Percentiles rank a stretch among this genome's conserved stretches.
Conservation (phyloP, 1,284 basidiomycete species). For the Chalciporus sp. region DNA sequence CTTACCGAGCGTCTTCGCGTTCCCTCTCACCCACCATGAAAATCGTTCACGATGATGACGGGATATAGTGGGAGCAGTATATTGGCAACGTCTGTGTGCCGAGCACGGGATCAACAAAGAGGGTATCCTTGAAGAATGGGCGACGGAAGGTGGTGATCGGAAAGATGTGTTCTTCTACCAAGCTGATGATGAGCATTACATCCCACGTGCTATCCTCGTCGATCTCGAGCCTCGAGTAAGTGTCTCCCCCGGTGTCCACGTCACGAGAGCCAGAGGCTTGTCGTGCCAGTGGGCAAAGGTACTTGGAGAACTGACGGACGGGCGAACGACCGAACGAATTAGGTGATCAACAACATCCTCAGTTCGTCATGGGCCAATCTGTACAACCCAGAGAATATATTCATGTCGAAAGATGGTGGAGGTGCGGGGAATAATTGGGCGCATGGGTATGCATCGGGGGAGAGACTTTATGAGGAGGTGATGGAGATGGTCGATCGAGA, state of each 20-base stretch:
- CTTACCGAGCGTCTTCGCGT: conserved; percentile 13
- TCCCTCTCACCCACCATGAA: background rate
- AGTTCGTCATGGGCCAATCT: conserved; percentile 90
- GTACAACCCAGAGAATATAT: conserved; percentile 99
- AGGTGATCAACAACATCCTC: conserved; percentile 97
- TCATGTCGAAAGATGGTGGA: conserved; percentile 92
- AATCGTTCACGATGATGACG: background rate
- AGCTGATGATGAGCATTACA: conserved; percentile 99
- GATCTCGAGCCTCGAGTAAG: conserved; percentile 96
- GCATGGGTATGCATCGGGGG: conserved; percentile 89
- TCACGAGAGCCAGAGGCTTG: no score
- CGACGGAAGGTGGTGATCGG: conserved; percentile 90
- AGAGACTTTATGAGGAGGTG: conserved; percentile 93
- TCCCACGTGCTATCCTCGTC: conserved; percentile 94
- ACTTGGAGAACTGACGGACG: background rate
- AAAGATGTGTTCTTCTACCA: conserved; percentile 99
- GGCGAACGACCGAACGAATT: background rate
- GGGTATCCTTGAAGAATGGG: conserved; percentile 94
- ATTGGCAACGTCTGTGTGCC: conserved; percentile 94
- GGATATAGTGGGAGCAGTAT: conserved; percentile 76
- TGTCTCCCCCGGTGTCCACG: no score
- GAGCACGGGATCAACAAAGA: conserved; percentile 96
- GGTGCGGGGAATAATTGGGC: conserved; percentile 99
- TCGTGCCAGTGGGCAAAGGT: no score
- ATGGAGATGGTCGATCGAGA: conserved; percentile 99